phyloP scores from a whole-genome alignment of 1,284 basidiomycete genomes.

The Cutaneotrichosporon cavernicola region DNA sequence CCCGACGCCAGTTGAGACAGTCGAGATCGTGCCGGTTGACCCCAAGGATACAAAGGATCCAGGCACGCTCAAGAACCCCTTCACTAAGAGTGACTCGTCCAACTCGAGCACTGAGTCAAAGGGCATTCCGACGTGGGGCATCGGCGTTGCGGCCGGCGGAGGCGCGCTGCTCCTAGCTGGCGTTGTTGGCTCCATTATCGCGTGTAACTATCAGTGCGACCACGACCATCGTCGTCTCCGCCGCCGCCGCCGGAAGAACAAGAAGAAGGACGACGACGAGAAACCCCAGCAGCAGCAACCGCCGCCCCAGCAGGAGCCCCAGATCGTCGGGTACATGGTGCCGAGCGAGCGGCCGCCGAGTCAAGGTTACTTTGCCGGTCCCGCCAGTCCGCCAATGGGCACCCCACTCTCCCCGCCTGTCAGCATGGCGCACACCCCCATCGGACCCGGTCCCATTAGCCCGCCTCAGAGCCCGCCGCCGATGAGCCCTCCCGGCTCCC shows the following conservation, averaged over 20 bases:
- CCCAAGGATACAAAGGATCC: background rate
- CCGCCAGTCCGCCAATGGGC: background rate
- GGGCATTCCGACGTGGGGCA: slow-evolving; percentile 5
- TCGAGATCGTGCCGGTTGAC: background rate
- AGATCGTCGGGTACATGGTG: background rate
- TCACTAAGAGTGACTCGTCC: background rate
- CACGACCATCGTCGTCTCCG: slow-evolving; percentile 4
- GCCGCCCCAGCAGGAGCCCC: background rate
- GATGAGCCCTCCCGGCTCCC: slow-evolving; percentile 2
- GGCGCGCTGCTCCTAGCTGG: background rate
- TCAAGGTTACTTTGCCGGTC: background rate
- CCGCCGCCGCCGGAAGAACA: background rate
- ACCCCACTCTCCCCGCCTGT: background rate
- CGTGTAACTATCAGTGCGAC: slow-evolving; percentile 4
- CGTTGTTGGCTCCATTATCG: background rate
- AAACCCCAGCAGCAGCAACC: background rate
- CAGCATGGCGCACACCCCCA: slow-evolving; percentile 1
- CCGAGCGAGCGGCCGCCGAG: background rate
- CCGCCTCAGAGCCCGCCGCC: background rate
- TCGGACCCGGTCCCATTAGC: background rate
- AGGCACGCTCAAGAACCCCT: background rate
- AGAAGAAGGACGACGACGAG: slow-evolving; percentile 5
- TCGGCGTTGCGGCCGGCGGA: background rate
- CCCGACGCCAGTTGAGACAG: background rate
- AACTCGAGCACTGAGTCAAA: background rate